Evolutionary conservation across 2,329 filamentous ascomycete species (phyloP), one percentile per base, ranked within the genome.

Genomic region (Sporothrix dimorphospora): DNA sequence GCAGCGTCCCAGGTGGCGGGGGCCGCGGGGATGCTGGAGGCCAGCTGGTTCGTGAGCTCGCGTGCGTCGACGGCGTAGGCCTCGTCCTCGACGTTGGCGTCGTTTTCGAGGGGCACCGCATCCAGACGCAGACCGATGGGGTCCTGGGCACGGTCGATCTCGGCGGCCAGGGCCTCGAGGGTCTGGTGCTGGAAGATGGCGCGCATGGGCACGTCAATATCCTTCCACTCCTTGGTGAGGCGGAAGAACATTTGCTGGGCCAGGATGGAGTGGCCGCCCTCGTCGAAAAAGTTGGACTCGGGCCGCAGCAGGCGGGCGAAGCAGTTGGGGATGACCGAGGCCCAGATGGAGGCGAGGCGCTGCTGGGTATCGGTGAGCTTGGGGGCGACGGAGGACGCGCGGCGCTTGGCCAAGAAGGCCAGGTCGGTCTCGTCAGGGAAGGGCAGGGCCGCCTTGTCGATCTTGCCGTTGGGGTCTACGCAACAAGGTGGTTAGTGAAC

Each of bases 201-300:
- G 73, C 84, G 90, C 82, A 96, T 93, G 11, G 88, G 87, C 19
- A 95, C 84, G 72, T 94, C 77, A 8, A 78, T 78, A 34, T 78
- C 79, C 61, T 80, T 72, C 73, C 70, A 72, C 11, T 79, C 76
- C 78, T 82, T 83, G 65, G 81, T 79, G 49, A 94, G 86, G 69
- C 89, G 87, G 72, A 97, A 88, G 9, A 97, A 86, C 79, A 98
- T 88, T 77, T 93, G 91, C 77, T 96, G 93, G 0, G 92, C 93
- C 59, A 95, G 85, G 76, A 97, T 89, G 81, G 89, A 92, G 82
- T 96, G 92, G 16, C 93, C 93, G 73, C 93, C 93, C 63, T 91
- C 83, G 73, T 96, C 92, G 78, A 95, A 95, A 83, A 96, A 97
- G 69, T 85, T 85, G 27, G 87, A 85, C 16, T 82, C 80, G n/a